Evolutionary conservation across 352 stramenopile genomes (phyloP).

Genomic region (Globisporangium splendens): DNA sequence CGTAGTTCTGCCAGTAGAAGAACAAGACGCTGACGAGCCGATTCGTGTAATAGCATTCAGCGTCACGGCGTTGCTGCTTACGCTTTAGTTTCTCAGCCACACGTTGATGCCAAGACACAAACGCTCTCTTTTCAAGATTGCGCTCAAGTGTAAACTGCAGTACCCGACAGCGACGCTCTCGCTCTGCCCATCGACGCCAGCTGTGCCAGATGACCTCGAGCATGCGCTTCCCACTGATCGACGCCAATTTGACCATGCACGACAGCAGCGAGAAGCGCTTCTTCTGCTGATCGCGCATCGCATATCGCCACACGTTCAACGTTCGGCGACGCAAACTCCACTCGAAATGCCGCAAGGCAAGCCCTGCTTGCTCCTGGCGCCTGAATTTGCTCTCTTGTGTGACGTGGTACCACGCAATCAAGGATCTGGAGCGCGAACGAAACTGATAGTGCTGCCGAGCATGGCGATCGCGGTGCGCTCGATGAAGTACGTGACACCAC

Average conservation of each 20-base stretch:
- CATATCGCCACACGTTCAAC: constrained; percentile 17
- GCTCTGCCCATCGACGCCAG: constrained; percentile 17
- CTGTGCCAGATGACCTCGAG: constrained; percentile 18
- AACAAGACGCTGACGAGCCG: constrained; percentile 37
- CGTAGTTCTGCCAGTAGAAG: constrained; percentile 77
- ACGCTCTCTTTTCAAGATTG: constrained; percentile 1
- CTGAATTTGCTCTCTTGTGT: not conserved
- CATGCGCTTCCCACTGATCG: constrained; percentile 12
- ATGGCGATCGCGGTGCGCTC: constrained; percentile 1
- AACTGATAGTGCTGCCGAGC: constrained; percentile 5
- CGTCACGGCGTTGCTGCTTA: constrained; percentile 15
- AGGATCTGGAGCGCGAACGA: not conserved
- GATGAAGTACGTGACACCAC: constrained; percentile 21
- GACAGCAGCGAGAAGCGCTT: constrained; percentile 42
- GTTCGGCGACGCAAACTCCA: constrained; percentile 4
- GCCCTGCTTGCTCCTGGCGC: constrained; percentile 10
- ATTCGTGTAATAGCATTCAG: constrained; percentile 21
- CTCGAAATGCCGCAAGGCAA: constrained; percentile 9
- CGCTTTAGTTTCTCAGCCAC: constrained; percentile 6
- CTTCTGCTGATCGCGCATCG: constrained; percentile 24
- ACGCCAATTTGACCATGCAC: constrained; percentile 48
- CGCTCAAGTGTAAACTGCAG: constrained; percentile 7
- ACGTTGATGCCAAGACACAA: constrained; percentile 14
- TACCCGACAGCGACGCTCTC: constrained; percentile 8
- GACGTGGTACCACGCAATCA: constrained; percentile 1